These are phyloP conservation scores for Aureobasidium sp. DNA, from an alignment of 2,329 filamentous ascomycete species.

Conservation along the genomic window DNA sequence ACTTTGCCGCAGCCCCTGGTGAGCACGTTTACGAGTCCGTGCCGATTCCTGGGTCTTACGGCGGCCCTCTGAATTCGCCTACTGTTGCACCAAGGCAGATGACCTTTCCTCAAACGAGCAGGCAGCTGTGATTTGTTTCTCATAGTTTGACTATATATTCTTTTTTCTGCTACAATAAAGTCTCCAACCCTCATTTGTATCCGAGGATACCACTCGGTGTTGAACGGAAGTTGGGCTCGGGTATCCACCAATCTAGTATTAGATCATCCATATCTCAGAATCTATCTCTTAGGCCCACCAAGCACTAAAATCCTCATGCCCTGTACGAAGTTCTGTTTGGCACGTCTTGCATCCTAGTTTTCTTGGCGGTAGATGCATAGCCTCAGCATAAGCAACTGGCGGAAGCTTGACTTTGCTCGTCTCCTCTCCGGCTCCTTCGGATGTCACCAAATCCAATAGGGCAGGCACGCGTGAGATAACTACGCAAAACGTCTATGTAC, in stretches of 20 bases:
- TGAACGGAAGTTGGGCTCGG: no score
- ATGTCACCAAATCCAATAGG: background rate
- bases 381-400: background rate
- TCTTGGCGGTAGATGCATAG: background rate
- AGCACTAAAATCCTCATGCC: background rate
- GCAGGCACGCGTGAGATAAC: background rate
- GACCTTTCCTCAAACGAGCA: background rate
- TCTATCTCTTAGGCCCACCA: no score
- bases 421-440: background rate
- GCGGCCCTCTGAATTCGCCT: slow-evolving; percentile 3
- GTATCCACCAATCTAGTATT: background rate
- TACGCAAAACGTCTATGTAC: no score
- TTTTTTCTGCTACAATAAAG: background rate
- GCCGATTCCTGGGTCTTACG: slow-evolving; percentile 79
- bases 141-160: background rate
- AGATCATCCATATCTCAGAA: background rate
- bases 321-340: background rate
- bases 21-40: slow-evolving; percentile 80
- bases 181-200: background rate
- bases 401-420: slow-evolving; percentile 5
- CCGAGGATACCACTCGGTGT: background rate
- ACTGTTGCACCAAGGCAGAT: slow-evolving; percentile 11
- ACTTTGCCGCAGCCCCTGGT: slow-evolving; percentile 62
- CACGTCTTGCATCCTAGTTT: background rate
- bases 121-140: background rate